Percentiles rank a stretch among this genome's conserved stretches.
phyloP scores from a whole-genome alignment of 108 stramenopile species.

The Cyclotella distinguenda region DNA sequence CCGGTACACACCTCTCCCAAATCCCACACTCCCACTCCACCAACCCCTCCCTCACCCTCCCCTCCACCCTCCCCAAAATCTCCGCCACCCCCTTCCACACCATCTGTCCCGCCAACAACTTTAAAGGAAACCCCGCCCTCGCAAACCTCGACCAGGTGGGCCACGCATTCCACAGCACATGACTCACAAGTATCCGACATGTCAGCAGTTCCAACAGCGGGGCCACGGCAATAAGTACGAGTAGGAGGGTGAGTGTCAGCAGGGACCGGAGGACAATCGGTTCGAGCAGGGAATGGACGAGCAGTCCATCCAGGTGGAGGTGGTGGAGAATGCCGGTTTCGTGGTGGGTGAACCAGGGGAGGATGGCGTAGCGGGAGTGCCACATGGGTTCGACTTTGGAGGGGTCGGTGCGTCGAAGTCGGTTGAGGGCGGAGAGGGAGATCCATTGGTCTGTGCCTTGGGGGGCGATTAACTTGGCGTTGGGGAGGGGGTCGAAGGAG shows the following conservation, averaged over 20 bases:
- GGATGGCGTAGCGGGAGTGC: conserved; percentile 76
- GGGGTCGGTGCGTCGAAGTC: conserved; percentile 79
- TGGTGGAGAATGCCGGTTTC: conserved; percentile 68
- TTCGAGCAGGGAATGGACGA: conserved; percentile 53
- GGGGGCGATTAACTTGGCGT: conserved; percentile 80
- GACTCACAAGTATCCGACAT: conserved; percentile 55
- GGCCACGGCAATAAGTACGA: too few species aligned
- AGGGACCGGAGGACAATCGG: too few species aligned
- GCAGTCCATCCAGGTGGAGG: conserved; percentile 59
- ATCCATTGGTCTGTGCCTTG: conserved; percentile 71
- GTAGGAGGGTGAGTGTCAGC: too few species aligned
- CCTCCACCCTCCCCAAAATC: conserved; percentile 52
- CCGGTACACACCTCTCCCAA: conserved; percentile 66
- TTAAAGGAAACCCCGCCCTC: conserved; percentile 81
- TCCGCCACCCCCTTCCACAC: conserved; percentile 55
- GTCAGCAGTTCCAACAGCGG: conserved; percentile 60
- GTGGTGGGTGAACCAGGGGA: conserved; percentile 71
- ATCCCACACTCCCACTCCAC: conserved; percentile 78
- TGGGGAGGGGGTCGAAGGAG: conserved; percentile 74
- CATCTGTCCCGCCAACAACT: conserved; percentile 77
- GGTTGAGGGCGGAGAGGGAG: conserved; percentile 68
- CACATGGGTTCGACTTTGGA: conserved; percentile 90
- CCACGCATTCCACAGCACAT: conserved; percentile 71
- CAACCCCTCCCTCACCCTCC: conserved; percentile 57
- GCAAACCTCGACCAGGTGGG: conserved; percentile 65